Evolutionary conservation across 2,329 filamentous ascomycete species (phyloP).

Genomic region (Herpotrichia juniperi): DNA sequence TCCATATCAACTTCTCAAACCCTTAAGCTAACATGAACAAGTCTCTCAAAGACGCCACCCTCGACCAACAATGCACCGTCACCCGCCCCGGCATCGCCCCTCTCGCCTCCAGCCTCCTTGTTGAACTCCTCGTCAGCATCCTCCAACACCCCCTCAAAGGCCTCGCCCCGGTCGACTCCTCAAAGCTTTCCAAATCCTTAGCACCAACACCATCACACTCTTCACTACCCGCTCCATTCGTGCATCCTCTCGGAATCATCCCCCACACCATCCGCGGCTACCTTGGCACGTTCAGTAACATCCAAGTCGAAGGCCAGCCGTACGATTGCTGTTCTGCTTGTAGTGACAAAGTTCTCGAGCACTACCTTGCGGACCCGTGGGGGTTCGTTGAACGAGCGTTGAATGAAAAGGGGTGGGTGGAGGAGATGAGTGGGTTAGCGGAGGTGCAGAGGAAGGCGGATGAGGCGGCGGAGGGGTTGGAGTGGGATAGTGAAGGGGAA

Average conservation of each 20-base stretch:
- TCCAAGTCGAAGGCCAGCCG: conserved; percentile 73
- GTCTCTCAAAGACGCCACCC: conserved; percentile 92
- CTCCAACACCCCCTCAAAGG: conserved; percentile 68
- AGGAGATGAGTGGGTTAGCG: conserved; percentile 74
- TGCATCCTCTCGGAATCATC: conserved; percentile 72
- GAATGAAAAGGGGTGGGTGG: conserved; percentile 77
- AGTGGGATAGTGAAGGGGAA: conserved; percentile 59
- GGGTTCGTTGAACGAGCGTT: conserved; percentile 77
- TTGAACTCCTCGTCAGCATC: conserved; percentile 86
- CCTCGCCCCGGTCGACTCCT: conserved; percentile 39
- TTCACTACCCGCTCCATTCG: conserved; percentile 39
- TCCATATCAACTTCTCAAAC: not conserved
- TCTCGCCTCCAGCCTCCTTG: conserved; percentile 87
- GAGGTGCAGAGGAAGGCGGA: conserved; percentile 65
- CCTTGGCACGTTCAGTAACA: conserved; percentile 73
- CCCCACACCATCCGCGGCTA: conserved; percentile 84
- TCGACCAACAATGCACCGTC: conserved; percentile 98
- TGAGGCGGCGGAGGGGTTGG: conserved; percentile 57
- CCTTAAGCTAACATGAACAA: conserved; percentile 43
- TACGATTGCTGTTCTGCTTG: conserved; percentile 86
- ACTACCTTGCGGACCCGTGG: conserved; percentile 74
- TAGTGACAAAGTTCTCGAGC: conserved; percentile 70
- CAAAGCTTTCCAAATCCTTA: conserved; percentile 12
- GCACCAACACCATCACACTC: conserved; percentile 29
- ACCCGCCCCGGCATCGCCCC: conserved; percentile 91